Evolutionary conservation across 1,284 basidiomycete genomes (phyloP).

Genomic region (Volvariella volvacea): DNA sequence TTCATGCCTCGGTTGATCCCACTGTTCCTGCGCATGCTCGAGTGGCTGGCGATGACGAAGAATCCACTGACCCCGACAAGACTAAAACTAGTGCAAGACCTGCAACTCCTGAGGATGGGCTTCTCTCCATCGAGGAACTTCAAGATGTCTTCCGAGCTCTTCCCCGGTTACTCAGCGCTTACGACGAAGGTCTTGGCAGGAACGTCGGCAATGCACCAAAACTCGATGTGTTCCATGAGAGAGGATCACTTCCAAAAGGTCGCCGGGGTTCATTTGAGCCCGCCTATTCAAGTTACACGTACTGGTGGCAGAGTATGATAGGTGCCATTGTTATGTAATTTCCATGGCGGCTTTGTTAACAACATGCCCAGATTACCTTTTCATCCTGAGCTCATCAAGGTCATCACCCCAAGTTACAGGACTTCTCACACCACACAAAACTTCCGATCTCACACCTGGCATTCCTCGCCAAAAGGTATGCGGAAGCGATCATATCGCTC

Average conservation of each 20-base stretch:
- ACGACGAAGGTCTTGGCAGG: slow-evolving; percentile 48
- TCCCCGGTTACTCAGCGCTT: slow-evolving; percentile 44
- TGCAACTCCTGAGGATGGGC: slow-evolving; percentile 59
- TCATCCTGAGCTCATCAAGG: slow-evolving; percentile 47
- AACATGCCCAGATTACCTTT: slow-evolving; percentile 72
- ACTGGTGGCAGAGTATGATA: slow-evolving; percentile 75
- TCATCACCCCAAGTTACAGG: slow-evolving; percentile 42
- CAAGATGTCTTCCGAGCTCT: slow-evolving; percentile 39
- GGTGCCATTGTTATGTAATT: slow-evolving; percentile 38
- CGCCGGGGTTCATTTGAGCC: slow-evolving; percentile 63
- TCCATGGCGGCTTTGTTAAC: slow-evolving; percentile 1
- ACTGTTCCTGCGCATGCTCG: slow-evolving; percentile 27
- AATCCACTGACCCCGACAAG: slow-evolving; percentile 58
- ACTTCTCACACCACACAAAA: slow-evolving; percentile 59
- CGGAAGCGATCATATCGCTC: slow-evolving; percentile 84
- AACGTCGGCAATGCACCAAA: slow-evolving; percentile 15
- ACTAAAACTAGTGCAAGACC: slow-evolving; percentile 74
- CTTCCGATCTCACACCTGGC: slow-evolving; percentile 63
- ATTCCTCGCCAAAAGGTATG: slow-evolving; percentile 77
- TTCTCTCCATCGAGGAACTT: slow-evolving; percentile 64
- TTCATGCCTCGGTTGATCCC: slow-evolving; percentile 78
- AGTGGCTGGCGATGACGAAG: slow-evolving; percentile 33
- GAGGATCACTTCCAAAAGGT: slow-evolving; percentile 30
- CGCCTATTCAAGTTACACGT: slow-evolving; percentile 74
- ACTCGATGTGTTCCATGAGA: slow-evolving; percentile 34